Conservation (phyloP, 805 yeast species). For the Cyberlindnera xylosilytica region DNA sequence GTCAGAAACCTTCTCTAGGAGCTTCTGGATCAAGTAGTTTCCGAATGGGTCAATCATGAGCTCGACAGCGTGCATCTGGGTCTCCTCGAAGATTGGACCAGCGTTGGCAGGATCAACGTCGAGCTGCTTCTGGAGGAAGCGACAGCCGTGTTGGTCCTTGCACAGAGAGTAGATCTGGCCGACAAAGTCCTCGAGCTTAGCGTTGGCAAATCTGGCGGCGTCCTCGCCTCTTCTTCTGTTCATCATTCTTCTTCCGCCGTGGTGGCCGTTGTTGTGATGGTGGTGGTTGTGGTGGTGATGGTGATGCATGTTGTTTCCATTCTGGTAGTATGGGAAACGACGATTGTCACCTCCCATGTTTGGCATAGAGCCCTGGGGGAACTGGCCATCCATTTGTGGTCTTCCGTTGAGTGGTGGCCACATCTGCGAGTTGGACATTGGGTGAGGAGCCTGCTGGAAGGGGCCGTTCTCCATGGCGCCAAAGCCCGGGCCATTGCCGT, state of each 20-base stretch:
- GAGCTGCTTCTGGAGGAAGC: slow-evolving; percentile 85
- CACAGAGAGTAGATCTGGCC: slow-evolving; percentile 79
- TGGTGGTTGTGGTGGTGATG: slow-evolving; percentile 12
- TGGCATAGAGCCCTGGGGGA: slow-evolving; percentile 6
- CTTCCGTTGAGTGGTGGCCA: slow-evolving; percentile 26
- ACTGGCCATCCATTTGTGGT: slow-evolving; percentile 15
- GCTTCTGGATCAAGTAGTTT: slow-evolving; percentile 89
- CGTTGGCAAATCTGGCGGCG: slow-evolving; percentile 65
- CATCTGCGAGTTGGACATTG: slow-evolving; percentile 21
- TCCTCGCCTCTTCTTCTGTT: slow-evolving; percentile 46
- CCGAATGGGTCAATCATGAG: slow-evolving; percentile 96
- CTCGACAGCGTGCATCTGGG: slow-evolving; percentile 72
- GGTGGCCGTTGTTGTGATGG: slow-evolving; percentile 9
- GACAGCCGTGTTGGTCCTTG: slow-evolving; percentile 95
- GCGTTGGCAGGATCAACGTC: slow-evolving; percentile 65
- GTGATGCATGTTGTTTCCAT: slow-evolving; percentile 12
- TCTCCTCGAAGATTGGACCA: slow-evolving; percentile 76
- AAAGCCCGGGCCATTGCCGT: slow-evolving; percentile 11
- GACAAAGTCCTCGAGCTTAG: slow-evolving; percentile 61
- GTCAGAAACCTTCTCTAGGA: slow-evolving; percentile 69
- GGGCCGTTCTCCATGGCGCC: slow-evolving; percentile 17
- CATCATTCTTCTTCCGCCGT: slow-evolving; percentile 18
- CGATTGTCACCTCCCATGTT: too few species aligned
- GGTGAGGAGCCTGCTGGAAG: slow-evolving; percentile 17
- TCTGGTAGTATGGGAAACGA: slow-evolving; percentile 20